Percentiles rank a stretch among this genome's conserved stretches.
phyloP scores from a whole-genome alignment of 176 grass and related monocot genomes.

The Melocanna baccifera region DNA sequence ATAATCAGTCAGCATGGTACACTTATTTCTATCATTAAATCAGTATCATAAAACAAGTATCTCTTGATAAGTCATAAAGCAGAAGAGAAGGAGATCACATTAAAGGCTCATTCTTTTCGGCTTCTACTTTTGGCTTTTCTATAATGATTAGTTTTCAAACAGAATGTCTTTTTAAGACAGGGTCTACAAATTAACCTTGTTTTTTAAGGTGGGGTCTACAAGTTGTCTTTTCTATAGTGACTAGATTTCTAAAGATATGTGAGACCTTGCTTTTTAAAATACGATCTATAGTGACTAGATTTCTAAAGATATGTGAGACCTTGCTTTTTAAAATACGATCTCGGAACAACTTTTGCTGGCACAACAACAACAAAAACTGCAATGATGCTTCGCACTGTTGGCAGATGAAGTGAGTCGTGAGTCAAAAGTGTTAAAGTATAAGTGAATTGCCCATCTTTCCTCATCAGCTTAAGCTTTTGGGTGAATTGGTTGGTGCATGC shows the following conservation, averaged over 20 bases:
- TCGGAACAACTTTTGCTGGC: slow-evolving; percentile 86
- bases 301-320: slow-evolving; percentile 41
- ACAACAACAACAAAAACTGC: slow-evolving; percentile 86
- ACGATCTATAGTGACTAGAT: too few relatives aligned
- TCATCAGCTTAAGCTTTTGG: too few relatives aligned
- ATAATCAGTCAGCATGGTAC: not conserved
- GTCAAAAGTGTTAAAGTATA: too few relatives aligned
- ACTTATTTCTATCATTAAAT: slow-evolving; percentile 10
- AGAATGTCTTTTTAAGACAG: too few relatives aligned
- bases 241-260: slow-evolving; percentile 17
- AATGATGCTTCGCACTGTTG: slow-evolving; percentile 88
- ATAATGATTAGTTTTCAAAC: too few relatives aligned
- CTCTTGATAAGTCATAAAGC: not conserved
- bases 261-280: slow-evolving; percentile 85
- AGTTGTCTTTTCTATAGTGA: too few relatives aligned
- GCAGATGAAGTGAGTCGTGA: slow-evolving; percentile 62
- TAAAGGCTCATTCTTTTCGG: too few relatives aligned
- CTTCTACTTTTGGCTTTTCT: too few relatives aligned
- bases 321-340: slow-evolving; percentile 88
- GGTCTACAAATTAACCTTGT: too few relatives aligned
- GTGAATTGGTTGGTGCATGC: too few relatives aligned
- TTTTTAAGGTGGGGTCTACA: slow-evolving; percentile 84
- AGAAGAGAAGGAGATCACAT: not conserved
- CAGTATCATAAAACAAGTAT: not conserved
- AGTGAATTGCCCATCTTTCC: too few relatives aligned